A percentile compares a stretch with the other conserved stretches of the same genome.
Conservation (phyloP, 805 yeast species). For the Ogataea pignaliae region DNA sequence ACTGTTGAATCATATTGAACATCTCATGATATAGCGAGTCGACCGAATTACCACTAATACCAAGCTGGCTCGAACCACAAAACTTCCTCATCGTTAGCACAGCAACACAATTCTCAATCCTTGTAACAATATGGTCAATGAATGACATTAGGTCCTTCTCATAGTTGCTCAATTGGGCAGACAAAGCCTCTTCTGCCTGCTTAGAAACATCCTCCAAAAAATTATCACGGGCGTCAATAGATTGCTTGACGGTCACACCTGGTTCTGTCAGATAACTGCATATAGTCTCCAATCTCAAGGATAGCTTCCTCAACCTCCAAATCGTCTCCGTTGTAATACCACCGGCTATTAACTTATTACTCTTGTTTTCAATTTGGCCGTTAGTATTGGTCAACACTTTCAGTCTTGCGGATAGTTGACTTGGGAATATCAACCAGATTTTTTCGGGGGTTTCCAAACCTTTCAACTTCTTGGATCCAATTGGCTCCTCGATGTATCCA, state of each 20-base stretch:
- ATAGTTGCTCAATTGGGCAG: constrained; percentile 9
- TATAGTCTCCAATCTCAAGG: constrained; percentile 55
- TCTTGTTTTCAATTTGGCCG: constrained; percentile 27
- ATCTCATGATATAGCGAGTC: constrained; percentile 23
- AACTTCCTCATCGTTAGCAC: constrained; percentile 39
- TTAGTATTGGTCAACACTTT: constrained; percentile 33
- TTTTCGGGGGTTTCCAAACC: constrained; percentile 93
- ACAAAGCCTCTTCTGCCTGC: constrained; percentile 16
- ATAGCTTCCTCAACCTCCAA: constrained; percentile 44
- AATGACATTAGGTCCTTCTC: constrained; percentile 47
- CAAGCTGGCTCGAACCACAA: constrained; percentile 6
- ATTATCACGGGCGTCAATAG: neutral
- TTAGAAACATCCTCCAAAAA: constrained; percentile 14
- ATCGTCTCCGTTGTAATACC: constrained; percentile 27
- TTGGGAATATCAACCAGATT: constrained; percentile 76
- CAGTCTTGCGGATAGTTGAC: constrained; percentile 54
- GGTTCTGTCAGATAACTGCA: constrained; percentile 40
- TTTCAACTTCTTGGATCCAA: constrained; percentile 87
- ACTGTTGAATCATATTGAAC: constrained; percentile 1
- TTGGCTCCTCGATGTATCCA: constrained; percentile 61
- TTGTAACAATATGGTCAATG: constrained; percentile 61
- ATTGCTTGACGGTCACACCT: constrained; percentile 18
- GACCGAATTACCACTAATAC: constrained; percentile 7
- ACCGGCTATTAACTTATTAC: constrained; percentile 23
- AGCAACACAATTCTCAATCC: constrained; percentile 60